phyloP scores from a whole-genome alignment of 2,329 filamentous ascomycete species.

The Xenosphaeropsis pyriputrescens region DNA sequence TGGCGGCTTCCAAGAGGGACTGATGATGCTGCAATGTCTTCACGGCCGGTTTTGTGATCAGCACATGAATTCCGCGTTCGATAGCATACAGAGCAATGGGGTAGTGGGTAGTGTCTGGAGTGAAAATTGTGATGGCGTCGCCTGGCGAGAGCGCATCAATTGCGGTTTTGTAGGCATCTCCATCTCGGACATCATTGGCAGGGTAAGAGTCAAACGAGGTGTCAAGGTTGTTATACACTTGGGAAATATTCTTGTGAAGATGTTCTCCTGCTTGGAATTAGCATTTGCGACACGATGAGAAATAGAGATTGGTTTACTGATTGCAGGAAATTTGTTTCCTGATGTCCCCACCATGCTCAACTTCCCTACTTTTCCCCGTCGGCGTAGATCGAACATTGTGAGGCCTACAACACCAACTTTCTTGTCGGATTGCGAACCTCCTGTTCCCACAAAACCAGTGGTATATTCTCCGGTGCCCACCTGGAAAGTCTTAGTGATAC shows the following conservation, averaged over 20 bases:
- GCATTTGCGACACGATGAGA: not conserved
- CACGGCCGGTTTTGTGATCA: conserved; percentile 88
- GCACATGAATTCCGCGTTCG: conserved; percentile 72
- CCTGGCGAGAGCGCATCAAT: conserved; percentile 73
- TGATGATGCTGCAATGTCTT: conserved; percentile 73
- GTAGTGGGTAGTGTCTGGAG: conserved; percentile 83
- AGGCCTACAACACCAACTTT: conserved; percentile 89
- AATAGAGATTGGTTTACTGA: conserved; percentile 39
- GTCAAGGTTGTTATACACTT: conserved; percentile 81
- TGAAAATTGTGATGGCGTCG: conserved; percentile 92
- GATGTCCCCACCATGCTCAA: conserved; percentile 84
- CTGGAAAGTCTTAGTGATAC: conserved; percentile 15
- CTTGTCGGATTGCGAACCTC: conserved; percentile 79
- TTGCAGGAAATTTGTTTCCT: conserved; percentile 80
- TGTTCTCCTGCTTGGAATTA: conserved; percentile 46
- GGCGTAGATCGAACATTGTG: conserved; percentile 76
- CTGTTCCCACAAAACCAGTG: conserved; percentile 79
- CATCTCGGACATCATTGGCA: conserved; percentile 55
- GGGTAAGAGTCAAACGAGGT: conserved; percentile 76
- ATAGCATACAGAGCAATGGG: conserved; percentile 89
- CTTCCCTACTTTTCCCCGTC: conserved; percentile 75
- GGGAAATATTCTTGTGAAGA: conserved; percentile 71
- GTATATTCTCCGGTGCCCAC: conserved; percentile 94
- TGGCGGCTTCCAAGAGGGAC: conserved; percentile 55
- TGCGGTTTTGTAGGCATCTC: conserved; percentile 74